phyloP scores from a whole-genome alignment of 169 alveolate species.

The Eimeria necatrix region DNA sequence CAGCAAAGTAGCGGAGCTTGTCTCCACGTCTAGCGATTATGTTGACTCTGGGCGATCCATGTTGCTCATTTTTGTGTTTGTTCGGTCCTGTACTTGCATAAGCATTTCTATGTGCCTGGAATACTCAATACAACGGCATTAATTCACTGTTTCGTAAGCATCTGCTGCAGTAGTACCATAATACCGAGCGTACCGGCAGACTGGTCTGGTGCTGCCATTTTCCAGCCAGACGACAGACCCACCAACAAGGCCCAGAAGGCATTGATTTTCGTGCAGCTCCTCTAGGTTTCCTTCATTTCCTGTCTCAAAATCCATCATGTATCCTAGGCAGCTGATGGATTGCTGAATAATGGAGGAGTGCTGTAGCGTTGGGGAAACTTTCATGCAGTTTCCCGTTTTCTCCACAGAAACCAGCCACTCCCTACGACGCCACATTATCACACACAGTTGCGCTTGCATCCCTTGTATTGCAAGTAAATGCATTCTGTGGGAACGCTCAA shows the following conservation, averaged over 20 bases:
- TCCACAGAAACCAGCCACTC: conserved; percentile 40
- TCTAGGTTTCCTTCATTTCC: background rate
- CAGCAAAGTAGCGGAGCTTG: background rate
- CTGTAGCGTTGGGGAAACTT: background rate
- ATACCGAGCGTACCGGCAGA: conserved; percentile 7
- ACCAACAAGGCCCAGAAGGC: conserved; percentile 33
- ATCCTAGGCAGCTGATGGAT: conserved; percentile 63
- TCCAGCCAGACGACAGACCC: conserved; percentile 51
- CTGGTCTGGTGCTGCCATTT: background rate
- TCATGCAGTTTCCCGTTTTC: background rate
- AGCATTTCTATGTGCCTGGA: too few species aligned
- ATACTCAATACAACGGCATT: too few species aligned
- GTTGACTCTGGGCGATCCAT: too few species aligned
- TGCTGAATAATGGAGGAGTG: background rate
- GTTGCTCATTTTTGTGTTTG: too few species aligned
- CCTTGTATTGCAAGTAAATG: too few species aligned
- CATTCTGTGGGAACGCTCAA: too few species aligned
- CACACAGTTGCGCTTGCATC: too few species aligned
- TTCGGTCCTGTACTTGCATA: too few species aligned
- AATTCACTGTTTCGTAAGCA: too few species aligned
- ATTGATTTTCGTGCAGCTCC: background rate
- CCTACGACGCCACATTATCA: background rate
- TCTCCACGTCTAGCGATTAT: too few species aligned
- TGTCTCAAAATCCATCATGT: background rate
- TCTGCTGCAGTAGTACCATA: too few species aligned